Percentiles rank a stretch among this genome's conserved stretches.
Conservation (phyloP, 768 basidiomycete genomes). For the Tephrocybe sp. region DNA sequence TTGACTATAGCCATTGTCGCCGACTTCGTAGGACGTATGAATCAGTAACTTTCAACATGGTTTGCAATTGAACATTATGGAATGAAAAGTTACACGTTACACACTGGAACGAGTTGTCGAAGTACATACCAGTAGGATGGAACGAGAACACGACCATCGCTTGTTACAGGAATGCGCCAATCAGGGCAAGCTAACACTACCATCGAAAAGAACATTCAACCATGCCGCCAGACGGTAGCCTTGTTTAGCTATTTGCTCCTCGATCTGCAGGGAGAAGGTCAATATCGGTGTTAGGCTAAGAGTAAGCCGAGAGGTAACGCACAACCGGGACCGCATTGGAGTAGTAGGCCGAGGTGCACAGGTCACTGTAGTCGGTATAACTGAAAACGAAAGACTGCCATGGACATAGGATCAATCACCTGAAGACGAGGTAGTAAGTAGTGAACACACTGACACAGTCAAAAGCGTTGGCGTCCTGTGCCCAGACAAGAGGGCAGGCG, state of each 20-base stretch:
- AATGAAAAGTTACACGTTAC: too few species aligned
- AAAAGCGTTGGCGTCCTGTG: conserved; percentile 42
- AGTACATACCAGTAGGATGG: too few species aligned
- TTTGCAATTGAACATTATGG: too few species aligned
- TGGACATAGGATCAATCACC: background rate
- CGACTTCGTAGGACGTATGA: too few species aligned
- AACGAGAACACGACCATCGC: too few species aligned
- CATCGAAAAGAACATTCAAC: conserved; percentile 50
- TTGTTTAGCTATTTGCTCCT: conserved; percentile 45
- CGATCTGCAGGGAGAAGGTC: conserved; percentile 29
- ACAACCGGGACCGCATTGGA: conserved; percentile 36
- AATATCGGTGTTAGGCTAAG: background rate
- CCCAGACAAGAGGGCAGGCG: conserved; percentile 49
- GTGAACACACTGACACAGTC: conserved; percentile 37
- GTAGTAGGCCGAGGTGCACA: conserved; percentile 44
- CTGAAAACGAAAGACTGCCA: conserved; percentile 42
- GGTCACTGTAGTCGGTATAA: conserved; percentile 38
- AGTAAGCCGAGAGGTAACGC: conserved; percentile 7
- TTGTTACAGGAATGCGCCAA: too few species aligned
- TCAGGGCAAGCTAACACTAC: conserved; percentile 36
- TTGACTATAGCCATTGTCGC: too few species aligned
- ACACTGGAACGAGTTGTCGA: too few species aligned
- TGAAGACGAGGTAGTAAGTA: background rate
- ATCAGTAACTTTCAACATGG: too few species aligned
- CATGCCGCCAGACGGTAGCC: conserved; percentile 51